Evolutionary conservation across 441 rosid species (phyloP), one percentile per base, ranked within the genome.

Genomic region (Corymbia citriodora): DNA sequence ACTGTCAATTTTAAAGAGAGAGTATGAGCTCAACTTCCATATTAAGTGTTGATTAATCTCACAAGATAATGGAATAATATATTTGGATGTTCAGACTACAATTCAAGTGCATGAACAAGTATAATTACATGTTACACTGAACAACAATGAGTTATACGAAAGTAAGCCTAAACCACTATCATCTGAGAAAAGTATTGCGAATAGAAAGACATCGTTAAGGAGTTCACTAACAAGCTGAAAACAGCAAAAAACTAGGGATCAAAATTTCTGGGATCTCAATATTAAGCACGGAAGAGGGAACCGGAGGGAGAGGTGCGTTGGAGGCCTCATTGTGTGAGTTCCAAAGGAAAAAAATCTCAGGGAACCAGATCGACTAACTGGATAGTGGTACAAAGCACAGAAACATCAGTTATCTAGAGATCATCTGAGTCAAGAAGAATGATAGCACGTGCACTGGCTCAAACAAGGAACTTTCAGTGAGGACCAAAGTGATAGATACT

Each of bases 1-100:
- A 98, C 99, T 98, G 96, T 88, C 89, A 50, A 79, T 45, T 23
- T 79, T 27, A 23, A 45, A 45, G 85, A 79, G 85, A 79, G 27
- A 40, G 85, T 45, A 79, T 23, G n/a, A 23, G 45, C n/a, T 45
- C 85, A 79, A 79, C 45, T 79, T 23, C 52, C 10, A 6, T 45
- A 45, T 45, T 29, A 45, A 49, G 85, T 45, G 85, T 79, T 45
- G 49, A 79, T 79, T 45, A 79, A 79, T 79, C 85, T 79, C 40
- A 55, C 50, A 87, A 87, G 70, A 40, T 54, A 21, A 18, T 25
- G 48, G 65, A 87, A 87, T 54, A 29, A 54, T 29, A 53, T 86
- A 33, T 40, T 54, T 40, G 49, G 50, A 74, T 1, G 9, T 36
- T 36, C 83, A 74, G 83, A 40, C 50, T 10, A 74, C 82, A 74